phyloP scores from a whole-genome alignment of 805 yeast genomes.

The Suhomyces emberorum region DNA sequence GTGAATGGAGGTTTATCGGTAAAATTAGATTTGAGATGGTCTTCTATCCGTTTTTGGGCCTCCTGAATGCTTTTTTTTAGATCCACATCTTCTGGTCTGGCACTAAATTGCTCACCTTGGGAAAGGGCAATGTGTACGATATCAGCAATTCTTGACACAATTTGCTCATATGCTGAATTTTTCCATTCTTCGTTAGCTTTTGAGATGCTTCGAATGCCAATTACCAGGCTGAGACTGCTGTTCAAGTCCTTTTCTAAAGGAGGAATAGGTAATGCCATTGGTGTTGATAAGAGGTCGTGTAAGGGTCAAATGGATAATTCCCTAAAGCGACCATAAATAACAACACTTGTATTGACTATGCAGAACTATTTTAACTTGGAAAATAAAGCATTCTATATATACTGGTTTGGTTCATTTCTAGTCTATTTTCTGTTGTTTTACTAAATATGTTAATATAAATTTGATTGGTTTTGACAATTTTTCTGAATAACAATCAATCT shows the following conservation, averaged over 20 bases:
- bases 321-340: too few relatives aligned
- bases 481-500: too few relatives aligned
- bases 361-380: too few relatives aligned
- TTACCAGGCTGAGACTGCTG: background rate
- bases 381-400: too few relatives aligned
- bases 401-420: too few relatives aligned
- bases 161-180: constrained; percentile 7
- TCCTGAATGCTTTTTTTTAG: constrained; percentile 3
- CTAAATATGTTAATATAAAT: too few relatives aligned
- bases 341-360: too few relatives aligned
- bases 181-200: constrained; percentile 7
- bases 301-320: too few relatives aligned
- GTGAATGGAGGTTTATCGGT: constrained; percentile 47
- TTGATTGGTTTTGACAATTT: too few relatives aligned
- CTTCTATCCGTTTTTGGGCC: constrained; percentile 26
- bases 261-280: constrained; percentile 1
- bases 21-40: constrained; percentile 26
- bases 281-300: too few relatives aligned
- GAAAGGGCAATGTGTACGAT: constrained; percentile 7
- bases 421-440: too few relatives aligned
- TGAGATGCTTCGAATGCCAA: background rate
- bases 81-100: constrained; percentile 10
- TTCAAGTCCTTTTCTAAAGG: constrained; percentile 1
- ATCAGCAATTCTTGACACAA: constrained; percentile 7
- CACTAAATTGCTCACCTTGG: constrained; percentile 8